phyloP scores from a whole-genome alignment of 1,284 basidiomycete species.

The Ustilago cynodontis region DNA sequence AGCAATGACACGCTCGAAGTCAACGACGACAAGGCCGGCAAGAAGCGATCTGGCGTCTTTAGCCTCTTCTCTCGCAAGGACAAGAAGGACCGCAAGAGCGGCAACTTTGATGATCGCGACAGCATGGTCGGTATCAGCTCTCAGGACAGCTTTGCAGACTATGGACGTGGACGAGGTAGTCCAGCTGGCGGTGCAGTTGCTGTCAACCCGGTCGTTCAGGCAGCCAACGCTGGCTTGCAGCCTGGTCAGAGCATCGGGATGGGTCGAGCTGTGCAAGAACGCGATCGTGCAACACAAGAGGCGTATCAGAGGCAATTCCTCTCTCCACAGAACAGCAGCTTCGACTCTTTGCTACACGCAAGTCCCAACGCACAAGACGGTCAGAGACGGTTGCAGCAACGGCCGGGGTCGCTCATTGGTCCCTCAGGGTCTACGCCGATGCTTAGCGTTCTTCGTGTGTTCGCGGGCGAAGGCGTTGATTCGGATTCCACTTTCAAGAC shows the following conservation, averaged over 20 bases:
- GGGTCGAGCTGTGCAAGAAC: slow-evolving; percentile 59
- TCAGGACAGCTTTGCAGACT: slow-evolving; percentile 39
- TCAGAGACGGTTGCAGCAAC: slow-evolving; percentile 33
- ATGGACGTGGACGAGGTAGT: slow-evolving; percentile 21
- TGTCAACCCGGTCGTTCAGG: slow-evolving; percentile 35
- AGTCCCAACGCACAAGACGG: slow-evolving; percentile 17
- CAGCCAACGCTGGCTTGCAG: slow-evolving; percentile 37
- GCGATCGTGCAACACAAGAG: slow-evolving; percentile 59
- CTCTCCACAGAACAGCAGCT: slow-evolving; percentile 30
- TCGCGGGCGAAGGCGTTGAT: slow-evolving; percentile 83
- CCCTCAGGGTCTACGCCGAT: slow-evolving; percentile 77
- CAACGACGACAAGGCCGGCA: slow-evolving; percentile 56
- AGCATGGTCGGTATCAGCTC: slow-evolving; percentile 52
- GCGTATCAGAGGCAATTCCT: slow-evolving; percentile 64
- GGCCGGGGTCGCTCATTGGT: slow-evolving; percentile 69
- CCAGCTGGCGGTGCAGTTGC: slow-evolving; percentile 15
- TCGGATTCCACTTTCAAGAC: slow-evolving; percentile 98
- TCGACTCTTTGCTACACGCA: slow-evolving; percentile 19
- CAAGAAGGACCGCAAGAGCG: slow-evolving; percentile 65
- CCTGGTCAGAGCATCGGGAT: slow-evolving; percentile 55
- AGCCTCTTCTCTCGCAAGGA: slow-evolving; percentile 65
- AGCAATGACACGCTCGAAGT: slow-evolving; percentile 44
- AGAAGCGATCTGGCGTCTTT: slow-evolving; percentile 67
- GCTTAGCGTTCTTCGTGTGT: slow-evolving; percentile 92
- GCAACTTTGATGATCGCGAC: slow-evolving; percentile 53